Evolutionary conservation across 192 early-diverging fungal species (phyloP).

Genomic region (Gigaspora rosea): DNA sequence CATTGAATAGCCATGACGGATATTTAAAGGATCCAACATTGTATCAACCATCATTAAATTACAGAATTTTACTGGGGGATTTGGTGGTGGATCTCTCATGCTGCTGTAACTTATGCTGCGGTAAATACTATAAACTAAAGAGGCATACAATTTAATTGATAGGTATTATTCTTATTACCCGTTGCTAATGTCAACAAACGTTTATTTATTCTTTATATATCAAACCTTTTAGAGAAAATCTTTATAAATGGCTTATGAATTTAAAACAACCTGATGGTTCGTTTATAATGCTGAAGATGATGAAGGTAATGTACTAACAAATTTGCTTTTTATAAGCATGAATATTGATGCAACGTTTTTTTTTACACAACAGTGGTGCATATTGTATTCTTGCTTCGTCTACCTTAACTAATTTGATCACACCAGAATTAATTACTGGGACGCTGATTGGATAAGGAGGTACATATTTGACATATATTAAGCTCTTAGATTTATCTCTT

Average conservation of each 20-base stretch:
- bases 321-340: slow-evolving; percentile 10
- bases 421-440: slow-evolving; percentile 68
- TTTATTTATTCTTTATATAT: not conserved
- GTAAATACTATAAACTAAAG: slow-evolving; percentile 71
- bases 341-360: not conserved
- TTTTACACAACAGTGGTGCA: slow-evolving; percentile 52
- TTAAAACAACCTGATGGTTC: slow-evolving; percentile 89
- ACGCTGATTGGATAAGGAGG: slow-evolving; percentile 69
- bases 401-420: slow-evolving; percentile 80
- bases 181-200: not conserved
- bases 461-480: slow-evolving; percentile 32
- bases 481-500: not conserved
- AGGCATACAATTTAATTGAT: slow-evolving; percentile 69
- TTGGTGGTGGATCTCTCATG: slow-evolving; percentile 87
- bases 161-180: slow-evolving; percentile 35
- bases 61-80: slow-evolving; percentile 79
- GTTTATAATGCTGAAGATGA: slow-evolving; percentile 93
- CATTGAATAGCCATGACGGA: too few species aligned
- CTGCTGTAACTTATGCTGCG: slow-evolving; percentile 89
- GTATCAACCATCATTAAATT: slow-evolving; percentile 64
- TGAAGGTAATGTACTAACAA: slow-evolving; percentile 47
- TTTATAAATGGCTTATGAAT: slow-evolving; percentile 75
- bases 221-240: slow-evolving; percentile 41
- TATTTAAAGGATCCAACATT: too few species aligned
- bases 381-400: slow-evolving; percentile 87